phyloP scores from a whole-genome alignment of 352 stramenopile species.

The Phytophthora pinifolia region DNA sequence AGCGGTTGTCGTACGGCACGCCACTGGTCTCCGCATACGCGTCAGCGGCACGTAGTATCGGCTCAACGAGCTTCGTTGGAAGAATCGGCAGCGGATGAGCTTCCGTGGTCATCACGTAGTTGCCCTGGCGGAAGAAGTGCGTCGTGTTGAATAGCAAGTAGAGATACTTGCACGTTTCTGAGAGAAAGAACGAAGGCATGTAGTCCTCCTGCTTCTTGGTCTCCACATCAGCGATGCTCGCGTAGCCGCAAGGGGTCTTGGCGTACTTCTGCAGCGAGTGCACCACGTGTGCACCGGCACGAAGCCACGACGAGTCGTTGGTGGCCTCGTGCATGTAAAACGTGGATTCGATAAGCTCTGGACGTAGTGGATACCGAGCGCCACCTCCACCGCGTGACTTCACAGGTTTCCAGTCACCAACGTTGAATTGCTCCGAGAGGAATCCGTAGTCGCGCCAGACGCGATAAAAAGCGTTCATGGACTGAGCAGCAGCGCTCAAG shows the following conservation, averaged over 20 bases:
- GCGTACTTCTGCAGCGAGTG: slow-evolving; percentile 90
- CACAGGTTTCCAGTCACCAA: slow-evolving; percentile 71
- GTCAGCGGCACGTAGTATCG: slow-evolving; percentile 36
- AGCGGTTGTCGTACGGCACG: slow-evolving; percentile 14
- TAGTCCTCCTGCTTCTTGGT: slow-evolving; percentile 91
- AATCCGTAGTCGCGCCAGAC: slow-evolving; percentile 96
- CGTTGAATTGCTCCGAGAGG: slow-evolving; percentile 96
- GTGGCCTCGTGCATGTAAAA: slow-evolving; percentile 95
- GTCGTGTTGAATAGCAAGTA: slow-evolving; percentile 95
- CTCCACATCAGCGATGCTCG: slow-evolving; percentile 86
- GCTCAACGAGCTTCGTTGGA: slow-evolving; percentile 43
- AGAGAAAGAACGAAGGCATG: slow-evolving; percentile 99
- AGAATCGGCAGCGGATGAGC: slow-evolving; percentile 93
- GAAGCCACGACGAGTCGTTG: slow-evolving; percentile 78
- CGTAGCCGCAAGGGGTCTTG: slow-evolving; percentile 94
- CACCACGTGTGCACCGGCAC: slow-evolving; percentile 75
- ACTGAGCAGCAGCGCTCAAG: slow-evolving; percentile 72
- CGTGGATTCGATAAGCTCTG: slow-evolving; percentile 97
- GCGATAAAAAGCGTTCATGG: slow-evolving; percentile 94
- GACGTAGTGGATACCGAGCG: slow-evolving; percentile 92
- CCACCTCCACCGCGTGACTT: slow-evolving; percentile 37
- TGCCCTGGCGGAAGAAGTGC: slow-evolving; percentile 86
- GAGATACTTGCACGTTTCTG: slow-evolving; percentile 99
- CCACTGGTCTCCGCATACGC: slow-evolving; percentile 14
- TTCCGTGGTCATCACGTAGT: slow-evolving; percentile 97